Evolutionary conservation across 2,329 filamentous ascomycete species (phyloP), one percentile per base, ranked within the genome.

Genomic region (Trichophyton schoenleinii): DNA sequence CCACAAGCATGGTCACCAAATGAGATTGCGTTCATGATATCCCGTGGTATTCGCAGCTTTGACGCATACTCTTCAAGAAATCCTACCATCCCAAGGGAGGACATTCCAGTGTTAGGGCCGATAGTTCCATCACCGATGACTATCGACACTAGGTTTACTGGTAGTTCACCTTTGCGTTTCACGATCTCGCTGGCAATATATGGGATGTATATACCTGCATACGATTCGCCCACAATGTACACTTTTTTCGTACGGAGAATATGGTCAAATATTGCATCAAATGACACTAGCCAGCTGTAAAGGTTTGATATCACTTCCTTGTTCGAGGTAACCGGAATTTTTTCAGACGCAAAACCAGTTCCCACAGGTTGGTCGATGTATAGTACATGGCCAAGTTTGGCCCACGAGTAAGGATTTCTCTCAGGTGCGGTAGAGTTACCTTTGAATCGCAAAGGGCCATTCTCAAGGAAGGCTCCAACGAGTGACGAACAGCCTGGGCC

Each of bases 331-430:
- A 70, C 66, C 1, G 68, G 70, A 25, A 72, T 68, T 1, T 69
- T 67, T 38, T 64, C 57, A 61, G 68, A 72, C 25, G 71, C 69
- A 49, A 70, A 70, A 3, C 73, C 72, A 3, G 71, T 72, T 8
- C 72, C 72, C 5, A 71, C 71, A 2, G 72, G 73, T 52, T 74
- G 72, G 58, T 74, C 72, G 44, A 74, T 65, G 59, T 75, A 73
- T 18, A 73, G 67, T 5, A 69, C 70, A 67, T 70, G 68, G n/a
- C 65, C 73, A 18, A 72, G 38, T 49, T 60, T 64, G 3, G 60
- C 65, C 64, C 49, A 61, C 31, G 64, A 66, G 60, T 65, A 61
- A 0, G 63, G 63, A 49, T 67, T 67, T 53, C 25, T 25, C 36
- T 55, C 58, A 22, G 60, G 60, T 3, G 46, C 38, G 13, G 58